Evolutionary conservation across 2,329 filamentous ascomycete genomes (phyloP), one percentile per base, ranked within the genome.

Genomic region (Cadophora luteo-olivacea): DNA sequence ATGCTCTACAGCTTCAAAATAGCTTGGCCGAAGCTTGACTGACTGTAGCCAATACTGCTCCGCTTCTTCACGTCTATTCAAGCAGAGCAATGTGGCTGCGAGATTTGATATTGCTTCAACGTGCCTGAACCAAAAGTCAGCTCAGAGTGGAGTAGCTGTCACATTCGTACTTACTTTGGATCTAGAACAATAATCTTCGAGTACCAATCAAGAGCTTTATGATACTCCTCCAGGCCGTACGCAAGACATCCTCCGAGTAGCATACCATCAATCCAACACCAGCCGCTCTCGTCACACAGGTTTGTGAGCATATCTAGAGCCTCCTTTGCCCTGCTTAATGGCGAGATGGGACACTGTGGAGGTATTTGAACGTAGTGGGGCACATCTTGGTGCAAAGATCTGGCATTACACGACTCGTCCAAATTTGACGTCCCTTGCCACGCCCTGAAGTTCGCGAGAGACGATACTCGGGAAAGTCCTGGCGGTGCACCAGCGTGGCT

Each of bases 1-100:
- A 82, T 98, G 94, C 78, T 99, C 96, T 2, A 96, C 93, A 8
- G 96, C 94, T 81, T 99, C 96, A 67, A 99, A 92, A 80, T 97
- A 97, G 77, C 89, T 92, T 0, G 96, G 96, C 9, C 92, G 90
- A 67, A 92, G 83, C 76, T 89, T 92, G 32, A 98, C 89, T n/a
- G 94, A 94, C 69, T 87, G 88, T 72, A 91, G 84, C 96, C 96
- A 99, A 76, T 94, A 87, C 68, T 89, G 86, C 77, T 97, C 91
- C 7, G 96, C 96, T 76, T 98, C 95, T 60, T 91, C 86, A 68
- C 91, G 91, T 68, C 91, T 89, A 69, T 93, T 90, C 11, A 98
- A 85, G 67, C 94, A 94, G 73, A 97, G 89, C 29, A 97, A 83
- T 0, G 95, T 94, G 25, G 95, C 95, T 25, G 95, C 96, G 69